Evolutionary conservation across 2,329 filamentous ascomycete species (phyloP), one percentile per base, ranked within the genome.

Genomic region (Peltaster fructicola): DNA sequence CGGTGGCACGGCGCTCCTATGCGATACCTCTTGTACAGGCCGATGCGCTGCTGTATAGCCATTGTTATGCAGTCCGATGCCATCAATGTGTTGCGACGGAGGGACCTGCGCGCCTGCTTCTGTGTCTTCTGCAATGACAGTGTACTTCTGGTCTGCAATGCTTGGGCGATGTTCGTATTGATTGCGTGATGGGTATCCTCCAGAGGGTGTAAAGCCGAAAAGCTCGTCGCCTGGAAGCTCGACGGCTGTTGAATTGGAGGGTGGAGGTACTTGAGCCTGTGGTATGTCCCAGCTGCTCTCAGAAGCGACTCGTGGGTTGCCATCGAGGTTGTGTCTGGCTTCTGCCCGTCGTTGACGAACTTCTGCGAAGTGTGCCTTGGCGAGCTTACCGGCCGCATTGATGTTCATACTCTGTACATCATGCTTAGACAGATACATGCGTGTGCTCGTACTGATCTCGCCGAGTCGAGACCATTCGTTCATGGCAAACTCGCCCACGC

Each of bases 401-500:
- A 76, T 60, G 5, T 80, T 79, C 64, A 81, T 78, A 38, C 57
- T 64, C 47, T 91, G 78, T 30, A 90, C 74, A 1, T 71, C 70
- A 7, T 65, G 61, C 32, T 73, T 73, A 6, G 63, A 58, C 26
- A 98, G 65, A 46, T 95, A 98, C 34, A 75, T 69, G 37, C 79
- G 68, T 0, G 88, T 98, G 45, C 75, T 75, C 8, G 81, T 93
- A 56, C 80, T 92, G 53, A 98, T 95, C 25, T 93, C 85, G 14
- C 79, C 75, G n/a, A 95, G 57, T 3, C 84, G 70, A 41, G 80
- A 69, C 88, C 88, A 98, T 48, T 95, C 88, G 14, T 95, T 98
- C 82, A 98, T 95, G 25, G 79, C 85, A 48, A 93, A 95, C 45
- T 95, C 88, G 26, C 85, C 84, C 3, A 95, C 84, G 1, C 85